phyloP scores from a whole-genome alignment of 352 stramenopile genomes.

The Phytopythium ostracodes region DNA sequence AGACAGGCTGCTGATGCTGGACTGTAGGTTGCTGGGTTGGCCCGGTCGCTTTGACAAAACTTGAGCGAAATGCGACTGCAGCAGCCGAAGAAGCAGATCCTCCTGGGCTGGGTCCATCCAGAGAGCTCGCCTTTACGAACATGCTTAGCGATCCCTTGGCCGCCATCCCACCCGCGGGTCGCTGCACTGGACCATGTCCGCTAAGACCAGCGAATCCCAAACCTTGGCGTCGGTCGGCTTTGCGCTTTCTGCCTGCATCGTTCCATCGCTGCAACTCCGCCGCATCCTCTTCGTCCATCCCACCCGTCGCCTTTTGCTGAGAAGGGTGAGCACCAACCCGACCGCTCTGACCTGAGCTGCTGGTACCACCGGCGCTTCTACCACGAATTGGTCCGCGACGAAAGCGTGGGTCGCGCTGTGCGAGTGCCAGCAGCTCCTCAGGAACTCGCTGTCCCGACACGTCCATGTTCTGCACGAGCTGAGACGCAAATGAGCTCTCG shows the following conservation, averaged over 20 bases:
- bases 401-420: constrained; percentile 44
- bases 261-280: constrained; percentile 59
- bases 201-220: constrained; percentile 43
- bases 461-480: constrained; percentile 86
- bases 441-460: constrained; percentile 57
- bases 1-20: background rate
- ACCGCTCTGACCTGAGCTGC: background rate
- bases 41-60: constrained; percentile 30
- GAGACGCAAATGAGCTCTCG: constrained; percentile 67
- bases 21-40: background rate
- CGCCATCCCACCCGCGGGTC: background rate
- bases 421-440: constrained; percentile 53
- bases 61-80: constrained; percentile 20
- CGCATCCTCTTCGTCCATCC: constrained; percentile 38
- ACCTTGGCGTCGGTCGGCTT: constrained; percentile 63
- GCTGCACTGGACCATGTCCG: background rate
- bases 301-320: background rate
- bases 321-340: background rate
- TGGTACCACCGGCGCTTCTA: background rate
- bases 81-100: background rate
- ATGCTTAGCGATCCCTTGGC: constrained; percentile 13
- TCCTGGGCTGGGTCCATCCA: constrained; percentile 6
- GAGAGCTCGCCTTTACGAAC: constrained; percentile 25
- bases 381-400: constrained; percentile 23
- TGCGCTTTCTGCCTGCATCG: constrained; percentile 46